Base-by-base conservation (phyloP, 2,329 filamentous ascomycete species). In the Lachnellula hyalina region DNA sequence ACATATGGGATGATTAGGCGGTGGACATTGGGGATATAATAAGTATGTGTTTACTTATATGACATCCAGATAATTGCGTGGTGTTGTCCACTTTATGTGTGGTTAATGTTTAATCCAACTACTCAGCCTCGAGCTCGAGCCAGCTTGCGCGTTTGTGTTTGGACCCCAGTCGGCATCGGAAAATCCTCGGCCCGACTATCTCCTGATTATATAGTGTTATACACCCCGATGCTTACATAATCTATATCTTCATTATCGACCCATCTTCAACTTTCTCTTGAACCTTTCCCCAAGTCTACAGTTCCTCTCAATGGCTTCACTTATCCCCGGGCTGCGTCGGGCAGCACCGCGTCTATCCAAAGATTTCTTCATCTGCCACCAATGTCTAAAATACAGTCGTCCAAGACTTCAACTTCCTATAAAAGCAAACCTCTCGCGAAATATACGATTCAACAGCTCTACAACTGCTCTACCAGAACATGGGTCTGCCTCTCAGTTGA, bases 301-400 rank as follows among this genome's bases (percentile, higher is more conserved):
- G 11, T 44, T 12, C 5, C 23, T 55, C 32, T 49, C 63, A 56
- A 70, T 70, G 68, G 62, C 67, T 54, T 70, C 63, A 53, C 36
- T 69, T 44, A 40, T 70, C 5, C 62, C 67, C 17, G 61, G 62
- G 11, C 49, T 70, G 25, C 60, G 68, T 25, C 57, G 65, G 47
- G 63, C 61, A 45, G 56, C 60, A 28, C 67, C 67, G 9, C 56
- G 55, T 40, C 58, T 69, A 49, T 61, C 64, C 14, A 55, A 47
- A 8, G 61, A 67, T 51, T 66, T 70, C 58, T 68, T 68, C 45
- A 57, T 67, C 46, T 68, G 65, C 41, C 65, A 64, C 46, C 63
- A 65, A 62, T 69, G 64, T 49, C 52, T 63, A 3, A 65, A 61
- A 21, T 57, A 60, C 47, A 42, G 57, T 5, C 55, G 44, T 19